Evolutionary conservation across 257 asterid genomes (phyloP).

Genomic region (Solanum virginianum): DNA sequence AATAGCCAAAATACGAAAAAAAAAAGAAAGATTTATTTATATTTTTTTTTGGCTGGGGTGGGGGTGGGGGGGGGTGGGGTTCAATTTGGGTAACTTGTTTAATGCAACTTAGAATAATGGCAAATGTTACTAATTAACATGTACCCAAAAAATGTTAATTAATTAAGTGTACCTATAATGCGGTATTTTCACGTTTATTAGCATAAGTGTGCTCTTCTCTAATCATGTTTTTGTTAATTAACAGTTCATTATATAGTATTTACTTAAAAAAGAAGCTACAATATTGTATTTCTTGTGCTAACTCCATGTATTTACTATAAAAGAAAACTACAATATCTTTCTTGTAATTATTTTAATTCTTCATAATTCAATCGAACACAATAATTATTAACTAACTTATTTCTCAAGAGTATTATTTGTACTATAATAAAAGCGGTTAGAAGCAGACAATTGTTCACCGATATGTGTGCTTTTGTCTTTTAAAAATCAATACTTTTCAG

Average conservation of each 20-base stretch:
- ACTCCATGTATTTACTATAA: not conserved
- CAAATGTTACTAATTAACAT: not conserved
- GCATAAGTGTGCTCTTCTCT: not conserved
- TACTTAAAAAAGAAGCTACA: not conserved
- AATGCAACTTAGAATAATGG: not conserved
- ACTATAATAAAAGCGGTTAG: not conserved
- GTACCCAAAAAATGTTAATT: not conserved
- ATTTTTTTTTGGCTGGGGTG: too few relatives aligned
- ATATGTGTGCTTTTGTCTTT: not conserved
- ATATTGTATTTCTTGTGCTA: not conserved
- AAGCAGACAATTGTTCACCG: not conserved
- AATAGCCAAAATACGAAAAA: not conserved
- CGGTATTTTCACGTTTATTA: not conserved
- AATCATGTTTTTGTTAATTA: not conserved
- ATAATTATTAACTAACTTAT: not conserved
- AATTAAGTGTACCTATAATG: not conserved
- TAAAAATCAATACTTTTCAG: not conserved
- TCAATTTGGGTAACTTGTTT: not conserved
- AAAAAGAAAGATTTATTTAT: too few relatives aligned
- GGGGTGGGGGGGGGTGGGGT: not conserved
- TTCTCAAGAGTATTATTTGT: not conserved
- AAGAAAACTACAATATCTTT: not conserved
- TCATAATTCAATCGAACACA: not conserved
- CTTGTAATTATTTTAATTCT: not conserved
- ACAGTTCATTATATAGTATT: not conserved